phyloP scores from a whole-genome alignment of 192 early-diverging fungal genomes.

The Linnemannia zychae region DNA sequence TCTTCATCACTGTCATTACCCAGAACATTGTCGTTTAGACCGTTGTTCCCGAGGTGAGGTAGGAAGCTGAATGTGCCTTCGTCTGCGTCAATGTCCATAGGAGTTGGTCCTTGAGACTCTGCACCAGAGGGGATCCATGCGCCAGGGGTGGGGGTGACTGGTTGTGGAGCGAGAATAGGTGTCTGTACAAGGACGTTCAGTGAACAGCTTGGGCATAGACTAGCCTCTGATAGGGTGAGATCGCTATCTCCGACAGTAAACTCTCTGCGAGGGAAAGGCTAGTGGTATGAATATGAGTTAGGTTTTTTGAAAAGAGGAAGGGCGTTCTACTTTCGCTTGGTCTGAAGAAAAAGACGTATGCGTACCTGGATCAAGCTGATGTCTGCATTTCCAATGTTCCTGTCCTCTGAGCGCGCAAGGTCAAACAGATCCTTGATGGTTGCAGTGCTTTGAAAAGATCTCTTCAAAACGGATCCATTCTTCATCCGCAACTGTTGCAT shows the following conservation, averaged over 20 bases:
- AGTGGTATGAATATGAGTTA: neutral
- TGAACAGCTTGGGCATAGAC: conserved; percentile 47
- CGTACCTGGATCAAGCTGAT: conserved; percentile 51
- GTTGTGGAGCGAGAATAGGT: conserved; percentile 43
- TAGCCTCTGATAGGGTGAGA: conserved; percentile 26
- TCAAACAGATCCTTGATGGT: conserved; percentile 43
- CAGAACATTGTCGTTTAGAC: neutral
- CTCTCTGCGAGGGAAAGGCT: conserved; percentile 50
- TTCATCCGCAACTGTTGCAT: conserved; percentile 34
- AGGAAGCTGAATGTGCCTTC: neutral
- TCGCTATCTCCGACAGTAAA: conserved; percentile 25
- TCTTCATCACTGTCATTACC: neutral
- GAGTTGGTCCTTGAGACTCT: conserved; percentile 20
- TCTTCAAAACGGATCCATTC: conserved; percentile 37
- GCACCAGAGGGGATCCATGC: conserved; percentile 29
- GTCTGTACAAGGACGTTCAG: conserved; percentile 45
- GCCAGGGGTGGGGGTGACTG: conserved; percentile 26
- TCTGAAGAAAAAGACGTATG: neutral
- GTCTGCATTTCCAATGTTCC: conserved; percentile 39
- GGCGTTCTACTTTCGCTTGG: neutral
- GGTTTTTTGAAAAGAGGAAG: neutral
- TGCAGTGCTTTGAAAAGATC: conserved; percentile 15
- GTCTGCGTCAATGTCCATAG: conserved; percentile 12
- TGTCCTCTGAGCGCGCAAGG: conserved; percentile 33
- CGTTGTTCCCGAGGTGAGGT: neutral